Evolutionary conservation across 768 basidiomycete genomes (phyloP).

Genomic region (Rhizopogon salebrosus): DNA sequence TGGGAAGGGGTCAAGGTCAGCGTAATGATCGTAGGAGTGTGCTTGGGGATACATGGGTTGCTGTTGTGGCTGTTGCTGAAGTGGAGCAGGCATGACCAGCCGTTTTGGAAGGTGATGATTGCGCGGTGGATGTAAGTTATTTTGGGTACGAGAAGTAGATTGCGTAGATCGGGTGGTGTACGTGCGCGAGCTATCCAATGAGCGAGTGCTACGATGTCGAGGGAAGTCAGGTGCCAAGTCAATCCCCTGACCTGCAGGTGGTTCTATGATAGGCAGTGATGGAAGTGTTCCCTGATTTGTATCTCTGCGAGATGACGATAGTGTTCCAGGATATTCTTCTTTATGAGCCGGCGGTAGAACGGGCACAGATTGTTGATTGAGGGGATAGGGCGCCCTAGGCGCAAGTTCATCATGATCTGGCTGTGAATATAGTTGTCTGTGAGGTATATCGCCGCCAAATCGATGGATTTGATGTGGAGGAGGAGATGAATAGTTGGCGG

Average conservation of each 20-base stretch:
- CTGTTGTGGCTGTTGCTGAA: slow-evolving; percentile 31
- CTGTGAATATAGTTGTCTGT: slow-evolving; percentile 2
- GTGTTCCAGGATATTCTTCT: slow-evolving; percentile 10
- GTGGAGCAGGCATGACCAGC: slow-evolving; percentile 71
- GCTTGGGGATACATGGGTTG: slow-evolving; percentile 9
- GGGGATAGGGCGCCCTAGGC: slow-evolving; percentile 15
- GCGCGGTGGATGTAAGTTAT: slow-evolving; percentile 13
- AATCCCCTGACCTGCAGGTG: background rate
- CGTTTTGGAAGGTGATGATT: slow-evolving; percentile 49
- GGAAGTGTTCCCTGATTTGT: slow-evolving; percentile 3
- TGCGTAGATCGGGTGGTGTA: slow-evolving; percentile 1
- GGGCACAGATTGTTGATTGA: slow-evolving; percentile 9
- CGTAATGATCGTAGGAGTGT: slow-evolving; percentile 1
- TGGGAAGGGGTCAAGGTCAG: slow-evolving; percentile 4
- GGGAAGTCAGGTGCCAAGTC: background rate
- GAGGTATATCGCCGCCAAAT: slow-evolving; percentile 7
- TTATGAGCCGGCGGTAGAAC: slow-evolving; percentile 18
- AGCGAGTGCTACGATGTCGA: slow-evolving; percentile 8
- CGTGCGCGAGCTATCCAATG: slow-evolving; percentile 7
- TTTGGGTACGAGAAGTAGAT: slow-evolving; percentile 6
- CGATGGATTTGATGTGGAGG: slow-evolving; percentile 12
- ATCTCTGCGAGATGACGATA: slow-evolving; percentile 7
- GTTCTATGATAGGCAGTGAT: slow-evolving; percentile 1
- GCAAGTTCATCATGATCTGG: slow-evolving; percentile 7
- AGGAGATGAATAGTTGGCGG: slow-evolving; percentile 5